Conservation (phyloP, 2,329 filamentous ascomycete species). For the Stemphylium beticola region DNA sequence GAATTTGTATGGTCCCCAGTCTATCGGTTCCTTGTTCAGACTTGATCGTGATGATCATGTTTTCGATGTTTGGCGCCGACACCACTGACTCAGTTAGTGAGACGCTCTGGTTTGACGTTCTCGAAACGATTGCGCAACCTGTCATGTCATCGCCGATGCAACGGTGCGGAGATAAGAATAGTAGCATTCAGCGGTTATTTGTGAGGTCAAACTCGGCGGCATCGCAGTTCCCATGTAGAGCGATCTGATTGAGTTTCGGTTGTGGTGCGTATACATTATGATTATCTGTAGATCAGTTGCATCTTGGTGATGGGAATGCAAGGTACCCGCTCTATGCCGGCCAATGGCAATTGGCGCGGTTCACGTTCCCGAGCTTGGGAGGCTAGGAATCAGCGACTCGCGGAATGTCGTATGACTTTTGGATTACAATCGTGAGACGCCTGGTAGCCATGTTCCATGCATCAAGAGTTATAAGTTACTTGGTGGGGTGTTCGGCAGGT, state of each 20-base stretch:
- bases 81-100: no score
- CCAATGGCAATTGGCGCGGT: constrained; percentile 2
- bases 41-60: no score
- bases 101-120: background rate
- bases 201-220: background rate
- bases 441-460: background rate
- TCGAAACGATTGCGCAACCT: background rate
- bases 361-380: background rate
- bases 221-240: background rate
- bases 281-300: constrained; percentile 6
- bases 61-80: no score
- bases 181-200: background rate
- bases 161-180: background rate
- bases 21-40: background rate
- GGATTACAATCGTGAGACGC: background rate
- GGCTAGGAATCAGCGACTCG: background rate
- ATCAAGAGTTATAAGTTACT: background rate
- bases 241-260: background rate
- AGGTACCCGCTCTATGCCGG: constrained; percentile 4
- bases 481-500: background rate
- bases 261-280: constrained; percentile 5
- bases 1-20: background rate
- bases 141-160: background rate
- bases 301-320: constrained; percentile 3
- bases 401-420: background rate